A percentile compares a stretch with the other conserved stretches of the same genome.
Conservation (phyloP, 2,329 filamentous ascomycete species). For the Furcasterigmium furcatum region DNA sequence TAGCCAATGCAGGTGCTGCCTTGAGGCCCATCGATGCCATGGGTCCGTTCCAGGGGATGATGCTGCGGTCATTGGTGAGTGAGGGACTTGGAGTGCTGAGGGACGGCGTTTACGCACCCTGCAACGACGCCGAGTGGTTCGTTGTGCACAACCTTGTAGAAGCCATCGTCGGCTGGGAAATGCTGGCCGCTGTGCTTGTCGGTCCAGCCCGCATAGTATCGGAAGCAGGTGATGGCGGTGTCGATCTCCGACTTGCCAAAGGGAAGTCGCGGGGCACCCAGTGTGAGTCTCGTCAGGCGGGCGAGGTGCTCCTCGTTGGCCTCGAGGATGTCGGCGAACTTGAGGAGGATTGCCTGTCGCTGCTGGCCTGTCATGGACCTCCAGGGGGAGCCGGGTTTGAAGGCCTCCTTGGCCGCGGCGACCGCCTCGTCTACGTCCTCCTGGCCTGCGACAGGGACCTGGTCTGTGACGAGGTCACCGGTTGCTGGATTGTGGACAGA, state of each 20-base stretch:
- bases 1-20: slow-evolving; percentile 35
- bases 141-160: slow-evolving; percentile 33
- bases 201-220: slow-evolving; percentile 19
- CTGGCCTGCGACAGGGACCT: slow-evolving; percentile 39
- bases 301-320: slow-evolving; percentile 27
- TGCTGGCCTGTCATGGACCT: slow-evolving; percentile 27
- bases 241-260: slow-evolving; percentile 41
- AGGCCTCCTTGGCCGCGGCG: slow-evolving; percentile 43
- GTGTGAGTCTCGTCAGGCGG: slow-evolving; percentile 38
- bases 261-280: slow-evolving; percentile 39
- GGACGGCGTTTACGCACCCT: slow-evolving; percentile 2
- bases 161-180: slow-evolving; percentile 36
- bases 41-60: slow-evolving; percentile 37
- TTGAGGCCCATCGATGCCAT: slow-evolving; percentile 34
- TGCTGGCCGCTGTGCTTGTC: slow-evolving; percentile 18
- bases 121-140: slow-evolving; percentile 21
- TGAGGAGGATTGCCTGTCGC: slow-evolving; percentile 35
- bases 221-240: slow-evolving; percentile 31
- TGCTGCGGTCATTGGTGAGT: slow-evolving; percentile 16
- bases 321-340: slow-evolving; percentile 40
- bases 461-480: slow-evolving; percentile 42
- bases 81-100: background rate
- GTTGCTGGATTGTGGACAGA: slow-evolving; percentile 46
- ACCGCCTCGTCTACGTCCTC: slow-evolving; percentile 45
- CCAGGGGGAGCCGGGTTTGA: slow-evolving; percentile 30